Evolutionary conservation across 768 basidiomycete genomes (phyloP).

Genomic region (Tricholomella constricta): DNA sequence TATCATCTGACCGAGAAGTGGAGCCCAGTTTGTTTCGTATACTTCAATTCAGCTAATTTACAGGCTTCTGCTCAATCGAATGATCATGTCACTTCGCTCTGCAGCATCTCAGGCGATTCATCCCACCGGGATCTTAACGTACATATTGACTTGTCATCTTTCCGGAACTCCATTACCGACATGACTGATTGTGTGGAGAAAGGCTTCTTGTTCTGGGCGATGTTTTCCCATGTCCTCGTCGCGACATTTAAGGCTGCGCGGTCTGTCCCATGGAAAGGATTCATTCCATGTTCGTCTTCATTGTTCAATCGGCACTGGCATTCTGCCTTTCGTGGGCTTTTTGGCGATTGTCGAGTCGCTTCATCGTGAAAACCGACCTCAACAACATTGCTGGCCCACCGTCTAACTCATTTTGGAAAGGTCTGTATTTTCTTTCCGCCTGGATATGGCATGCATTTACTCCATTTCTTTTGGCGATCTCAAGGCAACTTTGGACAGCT

Average conservation of each 20-base stretch:
- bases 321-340: constrained; percentile 1
- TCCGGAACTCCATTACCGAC: too few relatives aligned
- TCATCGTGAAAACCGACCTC: constrained; percentile 21
- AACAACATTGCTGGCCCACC: constrained; percentile 11
- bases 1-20: too few relatives aligned
- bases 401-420: constrained; percentile 26
- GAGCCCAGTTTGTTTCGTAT: too few relatives aligned
- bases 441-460: background rate
- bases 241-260: background rate
- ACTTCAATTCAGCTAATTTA: too few relatives aligned
- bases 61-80: too few relatives aligned
- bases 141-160: too few relatives aligned
- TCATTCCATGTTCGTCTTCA: background rate
- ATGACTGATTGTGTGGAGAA: too few relatives aligned
- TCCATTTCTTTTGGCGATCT: background rate
- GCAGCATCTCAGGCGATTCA: too few relatives aligned
- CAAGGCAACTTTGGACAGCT: constrained; percentile 15
- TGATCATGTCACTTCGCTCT: too few relatives aligned
- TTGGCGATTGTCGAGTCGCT: constrained; percentile 17
- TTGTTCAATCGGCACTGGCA: background rate
- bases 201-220: too few relatives aligned
- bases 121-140: too few relatives aligned
- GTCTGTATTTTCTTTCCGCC: constrained; percentile 11
- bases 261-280: background rate
- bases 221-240: too few relatives aligned